These are phyloP conservation scores for Euphorbia lathyris DNA, from an alignment of 345 rosid species.

Conservation along the genomic window DNA sequence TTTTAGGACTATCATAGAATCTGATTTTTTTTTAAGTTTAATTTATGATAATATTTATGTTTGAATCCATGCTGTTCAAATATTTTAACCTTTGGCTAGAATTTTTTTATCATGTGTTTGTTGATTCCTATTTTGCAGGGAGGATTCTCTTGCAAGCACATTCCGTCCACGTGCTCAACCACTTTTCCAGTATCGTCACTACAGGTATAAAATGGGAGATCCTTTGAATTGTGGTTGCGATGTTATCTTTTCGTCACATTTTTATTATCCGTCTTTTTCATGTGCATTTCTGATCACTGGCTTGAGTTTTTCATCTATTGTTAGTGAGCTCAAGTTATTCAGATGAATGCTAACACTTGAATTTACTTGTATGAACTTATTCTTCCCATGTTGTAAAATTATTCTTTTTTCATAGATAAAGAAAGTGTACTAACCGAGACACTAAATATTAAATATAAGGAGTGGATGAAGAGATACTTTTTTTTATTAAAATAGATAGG, in stretches of 20 bases:
- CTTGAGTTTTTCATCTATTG: background rate
- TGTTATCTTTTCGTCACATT: background rate
- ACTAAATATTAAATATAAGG: background rate
- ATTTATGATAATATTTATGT: background rate
- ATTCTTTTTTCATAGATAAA: too few relatives aligned
- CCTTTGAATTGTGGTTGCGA: background rate
- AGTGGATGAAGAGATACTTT: background rate
- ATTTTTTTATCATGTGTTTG: conserved; percentile 2
- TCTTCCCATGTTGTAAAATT: too few relatives aligned
- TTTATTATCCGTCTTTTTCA: background rate
- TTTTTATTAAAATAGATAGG: background rate
- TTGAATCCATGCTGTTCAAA: background rate
- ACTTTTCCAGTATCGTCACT: conserved; percentile 96
- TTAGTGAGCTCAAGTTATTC: background rate
- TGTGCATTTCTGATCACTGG: background rate
- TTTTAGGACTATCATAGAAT: background rate
- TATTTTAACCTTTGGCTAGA: background rate
- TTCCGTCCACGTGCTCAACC: conserved; percentile 90
- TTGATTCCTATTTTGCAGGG: conserved; percentile 53
- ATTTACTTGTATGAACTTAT: too few relatives aligned
- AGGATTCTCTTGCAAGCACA: conserved; percentile 78
- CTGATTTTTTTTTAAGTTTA: conserved; percentile 2
- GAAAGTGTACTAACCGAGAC: background rate
- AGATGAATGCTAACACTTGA: too few relatives aligned
- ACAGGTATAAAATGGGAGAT: conserved; percentile 55